These are phyloP conservation scores for Rhynchospora tenuis DNA, from an alignment of 176 grass and related monocot genomes.

Conservation along the genomic window DNA sequence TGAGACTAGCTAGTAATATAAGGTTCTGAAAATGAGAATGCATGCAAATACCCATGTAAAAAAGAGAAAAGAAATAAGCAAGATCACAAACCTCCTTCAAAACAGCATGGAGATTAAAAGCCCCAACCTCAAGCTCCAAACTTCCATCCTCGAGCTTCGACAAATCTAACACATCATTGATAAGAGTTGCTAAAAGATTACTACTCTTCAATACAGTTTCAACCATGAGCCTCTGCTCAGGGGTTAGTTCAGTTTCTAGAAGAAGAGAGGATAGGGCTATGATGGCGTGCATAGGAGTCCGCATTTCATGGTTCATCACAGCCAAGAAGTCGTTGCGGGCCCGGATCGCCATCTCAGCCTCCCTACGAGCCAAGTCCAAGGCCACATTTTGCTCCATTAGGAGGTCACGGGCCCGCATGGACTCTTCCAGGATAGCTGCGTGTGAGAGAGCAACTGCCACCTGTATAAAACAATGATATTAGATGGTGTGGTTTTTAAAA, in stretches of 20 bases:
- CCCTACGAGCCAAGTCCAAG: constrained; percentile 70
- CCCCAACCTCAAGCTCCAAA: constrained; percentile 43
- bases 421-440: constrained; percentile 95
- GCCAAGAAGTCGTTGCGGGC: constrained; percentile 94
- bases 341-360: constrained; percentile 95
- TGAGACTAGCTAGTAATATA: not conserved
- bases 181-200: constrained; percentile 81
- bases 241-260: constrained; percentile 85
- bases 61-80: not conserved
- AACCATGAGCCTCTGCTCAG: constrained; percentile 87
- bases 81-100: constrained; percentile 31
- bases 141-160: constrained; percentile 87
- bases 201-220: constrained; percentile 87
- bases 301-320: constrained; percentile 99
- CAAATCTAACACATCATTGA: constrained; percentile 88
- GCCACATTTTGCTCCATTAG: constrained; percentile 97
- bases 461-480: constrained; percentile 33
- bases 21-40: not conserved
- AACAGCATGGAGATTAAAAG: constrained; percentile 46
- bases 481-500: not conserved
- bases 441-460: constrained; percentile 97
- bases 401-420: constrained; percentile 86
- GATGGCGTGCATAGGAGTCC: constrained; percentile 92
- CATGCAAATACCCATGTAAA: not conserved
- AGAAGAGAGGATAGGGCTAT: constrained; percentile 89